Evolutionary conservation across 1,284 basidiomycete species (phyloP), one percentile per base, ranked within the genome.

Genomic region (Ustilago shanxiensis): DNA sequence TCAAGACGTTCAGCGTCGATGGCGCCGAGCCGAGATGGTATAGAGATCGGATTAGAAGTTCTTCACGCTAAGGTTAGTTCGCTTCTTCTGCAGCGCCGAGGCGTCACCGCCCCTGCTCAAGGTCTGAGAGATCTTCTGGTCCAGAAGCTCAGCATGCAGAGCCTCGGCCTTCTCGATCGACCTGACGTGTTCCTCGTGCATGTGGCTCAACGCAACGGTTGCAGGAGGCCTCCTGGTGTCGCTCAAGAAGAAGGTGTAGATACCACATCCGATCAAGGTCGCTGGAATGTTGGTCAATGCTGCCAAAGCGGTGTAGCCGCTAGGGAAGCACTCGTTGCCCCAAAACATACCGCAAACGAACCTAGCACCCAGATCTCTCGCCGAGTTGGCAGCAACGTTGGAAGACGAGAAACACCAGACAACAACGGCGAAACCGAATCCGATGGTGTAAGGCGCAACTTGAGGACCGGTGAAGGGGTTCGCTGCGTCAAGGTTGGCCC

Each of bases 181-280:
- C 24, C 54, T 51, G 22, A 75, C 57, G 45, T 79, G 73, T 49
- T 79, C 71, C 47, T 66, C 69, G 56, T 74, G 68, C 56, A 74
- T 26, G 66, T 79, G 66, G 60, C 52, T 53, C 50, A 79, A 71
- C 8, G 64, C 33, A 11, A 80, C 72, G n/a, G 53, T 39, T 0
- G 79, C 76, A 13, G 79, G 67, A 14, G 80, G 80, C 10, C 80
- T 60, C 10, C 80, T 61, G 13, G 77, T 80, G 72, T 82, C 79
- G 28, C 57, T 60, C 47, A 82, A 68, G 70, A 82, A 72, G 77
- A 80, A 82, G 26, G 80, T 82, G 77, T 82, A 81, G 59, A 82
- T 74, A 10, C 51, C 67, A 44, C 60, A 59, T 10, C 73, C 80
- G 28, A 80, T 28, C n/a, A 82, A 28, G 0, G 80, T 80, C 3